These are phyloP conservation scores for Globisporangium spiculum DNA, from an alignment of 352 stramenopile species.

Conservation along the genomic window DNA sequence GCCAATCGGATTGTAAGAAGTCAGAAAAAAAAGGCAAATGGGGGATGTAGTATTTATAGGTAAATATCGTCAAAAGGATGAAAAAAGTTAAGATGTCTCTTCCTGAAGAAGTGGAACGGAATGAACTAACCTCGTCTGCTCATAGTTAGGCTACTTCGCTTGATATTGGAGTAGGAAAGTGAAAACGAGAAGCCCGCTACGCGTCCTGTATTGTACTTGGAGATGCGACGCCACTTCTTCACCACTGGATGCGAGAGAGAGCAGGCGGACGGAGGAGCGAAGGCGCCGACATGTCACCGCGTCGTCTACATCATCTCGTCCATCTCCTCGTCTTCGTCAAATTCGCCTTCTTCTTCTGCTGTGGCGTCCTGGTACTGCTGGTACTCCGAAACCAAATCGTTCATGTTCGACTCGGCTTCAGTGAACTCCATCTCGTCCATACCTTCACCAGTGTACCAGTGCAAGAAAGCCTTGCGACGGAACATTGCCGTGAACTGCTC, in stretches of 20 bases:
- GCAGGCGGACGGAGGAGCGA: slow-evolving; percentile 10
- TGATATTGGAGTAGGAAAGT: slow-evolving; percentile 25
- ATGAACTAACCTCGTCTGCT: slow-evolving; percentile 57
- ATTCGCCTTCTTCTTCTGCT: slow-evolving; percentile 97
- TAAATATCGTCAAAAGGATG: slow-evolving; percentile 64
- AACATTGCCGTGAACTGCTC: slow-evolving; percentile 99
- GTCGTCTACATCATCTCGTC: slow-evolving; percentile 91
- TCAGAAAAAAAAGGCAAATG: slow-evolving; percentile 23
- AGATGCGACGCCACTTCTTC: slow-evolving; percentile 26
- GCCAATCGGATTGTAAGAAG: slow-evolving; percentile 12
- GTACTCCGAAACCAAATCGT: slow-evolving; percentile 99
- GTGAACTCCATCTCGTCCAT: slow-evolving; percentile 99
- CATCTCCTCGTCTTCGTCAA: slow-evolving; percentile 95
- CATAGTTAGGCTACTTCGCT: slow-evolving; percentile 64
- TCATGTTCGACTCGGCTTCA: slow-evolving; percentile 99
- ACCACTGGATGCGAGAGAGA: slow-evolving; percentile 39
- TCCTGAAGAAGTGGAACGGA: slow-evolving; percentile 37
- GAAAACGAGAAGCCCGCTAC: slow-evolving; percentile 32
- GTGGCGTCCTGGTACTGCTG: slow-evolving; percentile 99
- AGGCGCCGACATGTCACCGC: slow-evolving; percentile 19
- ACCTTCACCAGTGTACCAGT: slow-evolving; percentile 99
- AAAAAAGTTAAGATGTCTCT: slow-evolving; percentile 56
- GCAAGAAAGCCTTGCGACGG: slow-evolving; percentile 99
- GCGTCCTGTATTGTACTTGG: slow-evolving; percentile 51
- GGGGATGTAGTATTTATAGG: slow-evolving; percentile 30